These are phyloP conservation scores for Candida quercuum DNA, from an alignment of 805 yeast genomes.

Conservation along the genomic window DNA sequence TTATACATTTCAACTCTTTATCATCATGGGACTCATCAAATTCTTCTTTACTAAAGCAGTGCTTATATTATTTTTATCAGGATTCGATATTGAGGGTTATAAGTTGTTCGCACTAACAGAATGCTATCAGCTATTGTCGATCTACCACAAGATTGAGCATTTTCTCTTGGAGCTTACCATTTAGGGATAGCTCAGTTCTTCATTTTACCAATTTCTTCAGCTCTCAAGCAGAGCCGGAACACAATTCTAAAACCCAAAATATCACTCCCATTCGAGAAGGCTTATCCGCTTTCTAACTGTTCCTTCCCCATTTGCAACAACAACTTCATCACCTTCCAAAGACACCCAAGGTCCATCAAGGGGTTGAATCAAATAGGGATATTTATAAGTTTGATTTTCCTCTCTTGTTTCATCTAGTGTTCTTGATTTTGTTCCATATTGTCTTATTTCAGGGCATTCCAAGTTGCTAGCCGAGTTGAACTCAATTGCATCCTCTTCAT, in stretches of 20 bases:
- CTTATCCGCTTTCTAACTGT: conserved; percentile 31
- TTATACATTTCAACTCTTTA: conserved; percentile 9
- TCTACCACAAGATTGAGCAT: too few relatives aligned
- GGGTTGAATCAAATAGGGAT: conserved; percentile 63
- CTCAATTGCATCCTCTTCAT: conserved; percentile 13
- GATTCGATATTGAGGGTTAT: not conserved
- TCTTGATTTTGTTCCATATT: conserved; percentile 25
- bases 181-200: too few relatives aligned
- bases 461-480: not conserved
- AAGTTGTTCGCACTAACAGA: not conserved
- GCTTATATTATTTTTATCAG: conserved; percentile 11
- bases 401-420: conserved; percentile 82
- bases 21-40: conserved; percentile 6
- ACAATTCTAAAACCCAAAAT: too few relatives aligned
- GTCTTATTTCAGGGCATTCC: conserved; percentile 5
- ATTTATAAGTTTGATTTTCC: conserved; percentile 62
- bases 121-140: not conserved
- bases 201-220: too few relatives aligned
- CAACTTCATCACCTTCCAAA: conserved; percentile 50
- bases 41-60: conserved; percentile 11
- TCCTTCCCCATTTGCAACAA: conserved; percentile 41
- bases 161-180: too few relatives aligned
- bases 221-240: too few relatives aligned
- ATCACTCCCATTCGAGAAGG: conserved; percentile 39
- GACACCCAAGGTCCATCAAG: conserved; percentile 87